Conservation (phyloP, 2,329 filamentous ascomycete species). For the Fusarium torreyae region DNA sequence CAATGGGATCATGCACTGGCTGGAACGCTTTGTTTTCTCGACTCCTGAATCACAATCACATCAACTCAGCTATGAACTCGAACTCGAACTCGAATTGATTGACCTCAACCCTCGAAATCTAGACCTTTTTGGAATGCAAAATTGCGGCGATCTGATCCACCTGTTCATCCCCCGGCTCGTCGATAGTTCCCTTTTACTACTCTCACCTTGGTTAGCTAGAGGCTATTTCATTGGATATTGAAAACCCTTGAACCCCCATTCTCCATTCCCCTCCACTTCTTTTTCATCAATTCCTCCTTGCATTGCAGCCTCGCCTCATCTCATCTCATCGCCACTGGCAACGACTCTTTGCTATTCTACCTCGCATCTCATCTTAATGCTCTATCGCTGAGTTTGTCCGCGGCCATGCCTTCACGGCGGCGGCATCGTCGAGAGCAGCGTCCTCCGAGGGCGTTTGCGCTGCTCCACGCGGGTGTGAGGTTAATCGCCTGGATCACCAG, state of each 20-base stretch:
- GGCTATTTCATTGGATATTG: slow-evolving; percentile 16
- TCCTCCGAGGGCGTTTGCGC: slow-evolving; percentile 35
- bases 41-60: background rate
- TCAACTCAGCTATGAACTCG: background rate
- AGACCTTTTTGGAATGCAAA: slow-evolving; percentile 38
- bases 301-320: slow-evolving; percentile 14
- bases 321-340: slow-evolving; percentile 7
- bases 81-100: background rate
- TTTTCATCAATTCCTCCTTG: slow-evolving; percentile 30
- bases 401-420: slow-evolving; percentile 38
- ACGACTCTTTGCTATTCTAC: background rate
- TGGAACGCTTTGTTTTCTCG: background rate
- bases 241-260: slow-evolving; percentile 8
- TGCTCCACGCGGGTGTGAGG: slow-evolving; percentile 48
- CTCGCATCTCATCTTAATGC: slow-evolving; percentile 15
- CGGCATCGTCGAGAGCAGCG: slow-evolving; percentile 25
- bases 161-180: slow-evolving; percentile 13
- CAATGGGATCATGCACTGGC: background rate
- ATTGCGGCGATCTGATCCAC: slow-evolving; percentile 8
- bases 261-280: slow-evolving; percentile 33
- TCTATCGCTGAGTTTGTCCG: slow-evolving; percentile 16
- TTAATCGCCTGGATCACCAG: slow-evolving; percentile 53
- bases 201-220: slow-evolving; percentile 5
- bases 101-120: slow-evolving; percentile 3
- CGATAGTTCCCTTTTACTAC: slow-evolving; percentile 27